phyloP scores from a whole-genome alignment of 805 yeast genomes.

The Candida sithepensis region DNA sequence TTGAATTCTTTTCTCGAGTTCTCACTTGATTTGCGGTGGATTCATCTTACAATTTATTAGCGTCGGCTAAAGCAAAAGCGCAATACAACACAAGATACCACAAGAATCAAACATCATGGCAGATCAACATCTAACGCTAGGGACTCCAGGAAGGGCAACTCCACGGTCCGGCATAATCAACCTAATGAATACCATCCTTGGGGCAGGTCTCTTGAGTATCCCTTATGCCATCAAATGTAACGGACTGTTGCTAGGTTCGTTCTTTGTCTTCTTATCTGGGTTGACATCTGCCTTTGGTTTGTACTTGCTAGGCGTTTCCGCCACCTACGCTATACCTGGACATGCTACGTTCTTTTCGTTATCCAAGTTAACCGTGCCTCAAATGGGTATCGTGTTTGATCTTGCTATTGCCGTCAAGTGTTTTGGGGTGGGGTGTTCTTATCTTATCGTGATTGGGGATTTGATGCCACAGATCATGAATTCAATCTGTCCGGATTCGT shows the following conservation, averaged over 20 bases:
- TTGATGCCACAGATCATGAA: conserved; percentile 58
- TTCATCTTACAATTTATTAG: too few relatives aligned
- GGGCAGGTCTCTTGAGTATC: conserved; percentile 70
- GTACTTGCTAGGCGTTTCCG: conserved; percentile 55
- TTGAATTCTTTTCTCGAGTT: too few relatives aligned
- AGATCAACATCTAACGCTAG: neutral
- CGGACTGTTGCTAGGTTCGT: conserved; percentile 42
- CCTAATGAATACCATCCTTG: conserved; percentile 52
- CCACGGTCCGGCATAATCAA: conserved; percentile 49
- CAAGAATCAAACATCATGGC: neutral
- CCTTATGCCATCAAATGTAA: conserved; percentile 60
- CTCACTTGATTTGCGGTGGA: too few relatives aligned
- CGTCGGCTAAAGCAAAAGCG: too few relatives aligned
- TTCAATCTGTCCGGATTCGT: conserved; percentile 21
- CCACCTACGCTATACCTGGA: conserved; percentile 52
- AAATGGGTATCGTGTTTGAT: conserved; percentile 58
- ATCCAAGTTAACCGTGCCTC: conserved; percentile 58
- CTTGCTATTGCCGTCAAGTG: conserved; percentile 68
- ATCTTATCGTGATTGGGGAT: conserved; percentile 68
- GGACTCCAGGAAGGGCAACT: conserved; percentile 23
- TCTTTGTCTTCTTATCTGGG: conserved; percentile 39
- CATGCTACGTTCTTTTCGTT: conserved; percentile 65
- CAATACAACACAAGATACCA: too few relatives aligned
- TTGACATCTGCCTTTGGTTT: conserved; percentile 56
- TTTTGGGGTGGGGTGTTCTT: conserved; percentile 67